Conservation (phyloP, 345 rosid genomes). For the Fremontodendron californicum region DNA sequence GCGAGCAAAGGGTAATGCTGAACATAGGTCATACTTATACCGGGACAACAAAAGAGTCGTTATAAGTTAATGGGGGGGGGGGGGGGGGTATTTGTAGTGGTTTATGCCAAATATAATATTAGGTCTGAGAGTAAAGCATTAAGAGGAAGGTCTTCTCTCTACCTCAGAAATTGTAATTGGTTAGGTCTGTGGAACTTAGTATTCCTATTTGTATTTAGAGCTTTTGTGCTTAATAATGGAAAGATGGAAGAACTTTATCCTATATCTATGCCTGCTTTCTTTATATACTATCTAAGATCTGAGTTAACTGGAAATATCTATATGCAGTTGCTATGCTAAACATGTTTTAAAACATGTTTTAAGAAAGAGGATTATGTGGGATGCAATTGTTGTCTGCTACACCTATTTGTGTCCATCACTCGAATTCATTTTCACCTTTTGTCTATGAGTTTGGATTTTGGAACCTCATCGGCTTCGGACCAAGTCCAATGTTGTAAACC, state of each 20-base stretch:
- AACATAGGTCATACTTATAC: too few species aligned
- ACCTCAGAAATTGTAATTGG: constrained; percentile 12
- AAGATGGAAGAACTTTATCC: constrained; percentile 28
- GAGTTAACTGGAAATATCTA: neutral
- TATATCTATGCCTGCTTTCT: neutral
- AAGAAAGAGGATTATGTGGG: neutral
- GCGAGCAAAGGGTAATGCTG: too few species aligned
- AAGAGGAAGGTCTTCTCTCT: constrained; percentile 22
- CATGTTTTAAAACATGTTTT: neutral
- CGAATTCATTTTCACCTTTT: too few species aligned
- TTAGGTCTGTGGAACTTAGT: constrained; percentile 18
- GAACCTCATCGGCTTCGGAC: neutral
- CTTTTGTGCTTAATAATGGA: constrained; percentile 30
- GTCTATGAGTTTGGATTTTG: neutral
- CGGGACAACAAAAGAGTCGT: too few species aligned
- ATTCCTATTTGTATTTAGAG: constrained; percentile 19
- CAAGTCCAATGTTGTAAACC: neutral
- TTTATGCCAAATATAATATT: constrained; percentile 12
- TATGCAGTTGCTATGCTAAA: neutral
- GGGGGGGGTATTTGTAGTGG: constrained; percentile 7
- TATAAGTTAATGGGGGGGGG: constrained; percentile 19
- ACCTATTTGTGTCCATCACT: neutral
- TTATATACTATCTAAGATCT: neutral
- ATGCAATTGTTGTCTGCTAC: neutral
- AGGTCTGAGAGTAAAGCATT: constrained; percentile 15